These are phyloP conservation scores for Lactarius hatsudake DNA, from an alignment of 768 basidiomycete genomes.

Conservation along the genomic window DNA sequence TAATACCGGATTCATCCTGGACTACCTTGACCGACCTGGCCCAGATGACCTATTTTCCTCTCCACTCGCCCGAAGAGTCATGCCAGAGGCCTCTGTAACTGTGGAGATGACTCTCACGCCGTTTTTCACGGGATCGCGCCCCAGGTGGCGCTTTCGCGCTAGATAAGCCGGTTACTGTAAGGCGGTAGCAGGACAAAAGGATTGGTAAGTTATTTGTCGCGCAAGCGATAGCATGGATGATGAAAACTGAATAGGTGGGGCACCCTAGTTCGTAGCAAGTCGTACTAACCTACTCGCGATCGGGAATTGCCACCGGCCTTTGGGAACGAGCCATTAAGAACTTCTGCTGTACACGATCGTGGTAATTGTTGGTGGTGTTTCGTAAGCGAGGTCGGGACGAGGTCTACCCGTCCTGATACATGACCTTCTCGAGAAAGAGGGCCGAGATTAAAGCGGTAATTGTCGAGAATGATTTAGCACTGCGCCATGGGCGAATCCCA, in stretches of 20 bases:
- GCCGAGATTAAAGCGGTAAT: conserved; percentile 33
- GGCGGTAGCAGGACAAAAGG: neutral
- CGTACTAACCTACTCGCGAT: conserved; percentile 33
- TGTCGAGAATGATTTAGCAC: conserved; percentile 7
- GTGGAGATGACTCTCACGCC: conserved; percentile 12
- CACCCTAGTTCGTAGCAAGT: neutral
- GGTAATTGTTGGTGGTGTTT: conserved; percentile 34
- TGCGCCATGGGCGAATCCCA: neutral
- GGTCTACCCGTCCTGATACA: conserved; percentile 22
- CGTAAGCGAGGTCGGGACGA: conserved; percentile 26
- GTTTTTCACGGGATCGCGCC: conserved; percentile 12
- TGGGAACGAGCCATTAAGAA: conserved; percentile 30
- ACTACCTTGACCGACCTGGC: conserved; percentile 4
- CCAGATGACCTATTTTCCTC: conserved; percentile 19
- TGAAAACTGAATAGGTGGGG: neutral
- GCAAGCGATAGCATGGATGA: conserved; percentile 18
- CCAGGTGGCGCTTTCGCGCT: conserved; percentile 10
- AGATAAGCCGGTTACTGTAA: conserved; percentile 3
- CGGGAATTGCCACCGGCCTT: conserved; percentile 27
- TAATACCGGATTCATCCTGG: conserved; percentile 1
- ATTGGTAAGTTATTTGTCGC: conserved; percentile 18
- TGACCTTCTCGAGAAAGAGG: conserved; percentile 31
- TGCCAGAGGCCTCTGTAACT: conserved; percentile 4
- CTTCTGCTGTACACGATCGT: conserved; percentile 33
- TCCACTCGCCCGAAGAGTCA: neutral